phyloP scores from a whole-genome alignment of 768 basidiomycete genomes.

The Termitomyces sp. region DNA sequence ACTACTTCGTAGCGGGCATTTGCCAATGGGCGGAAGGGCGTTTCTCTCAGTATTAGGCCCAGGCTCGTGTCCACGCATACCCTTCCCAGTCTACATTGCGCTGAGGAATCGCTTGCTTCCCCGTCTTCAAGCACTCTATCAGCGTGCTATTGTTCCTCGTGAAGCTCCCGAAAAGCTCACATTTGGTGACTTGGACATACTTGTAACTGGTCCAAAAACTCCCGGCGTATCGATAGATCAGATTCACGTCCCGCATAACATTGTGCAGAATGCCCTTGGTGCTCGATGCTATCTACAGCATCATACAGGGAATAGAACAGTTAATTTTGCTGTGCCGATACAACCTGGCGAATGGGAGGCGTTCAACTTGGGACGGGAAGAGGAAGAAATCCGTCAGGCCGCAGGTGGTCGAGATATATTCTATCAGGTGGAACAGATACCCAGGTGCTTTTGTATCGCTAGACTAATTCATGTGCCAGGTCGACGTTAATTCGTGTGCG shows the following conservation, averaged over 20 bases:
- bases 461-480: conserved; percentile 25
- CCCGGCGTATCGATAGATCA: conserved; percentile 8
- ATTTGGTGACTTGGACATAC: conserved; percentile 68
- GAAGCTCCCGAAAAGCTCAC: conserved; percentile 65
- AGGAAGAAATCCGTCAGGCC: background rate
- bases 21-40: background rate
- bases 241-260: background rate
- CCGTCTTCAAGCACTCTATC: background rate
- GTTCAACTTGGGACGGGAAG: background rate
- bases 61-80: background rate
- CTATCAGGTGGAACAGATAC: background rate
- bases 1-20: no score
- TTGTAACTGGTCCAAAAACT: conserved; percentile 44
- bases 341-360: background rate
- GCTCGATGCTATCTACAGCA: background rate
- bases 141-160: conserved; percentile 46
- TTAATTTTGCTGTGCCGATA: background rate
- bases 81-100: background rate
- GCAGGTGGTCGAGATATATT: background rate
- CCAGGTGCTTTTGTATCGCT: background rate
- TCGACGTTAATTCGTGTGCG: conserved; percentile 62
- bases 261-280: background rate
- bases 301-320: background rate
- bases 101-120: background rate
- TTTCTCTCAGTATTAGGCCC: background rate